A percentile compares a stretch with the other conserved stretches of the same genome.
Conservation (phyloP, 345 rosid genomes). For the Combretum micranthum region DNA sequence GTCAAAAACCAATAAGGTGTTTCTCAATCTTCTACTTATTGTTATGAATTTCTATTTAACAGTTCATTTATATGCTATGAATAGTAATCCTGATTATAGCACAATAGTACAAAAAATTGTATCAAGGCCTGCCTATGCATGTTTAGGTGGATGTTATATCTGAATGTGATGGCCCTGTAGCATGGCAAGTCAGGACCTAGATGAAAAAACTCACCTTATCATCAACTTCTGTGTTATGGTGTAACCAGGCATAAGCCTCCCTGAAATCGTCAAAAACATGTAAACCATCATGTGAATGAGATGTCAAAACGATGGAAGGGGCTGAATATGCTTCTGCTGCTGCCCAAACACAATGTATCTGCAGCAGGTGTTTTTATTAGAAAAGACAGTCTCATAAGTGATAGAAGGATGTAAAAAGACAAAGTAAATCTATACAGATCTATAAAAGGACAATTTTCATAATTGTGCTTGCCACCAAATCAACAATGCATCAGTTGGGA, state of each 20-base stretch:
- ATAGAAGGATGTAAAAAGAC: neutral
- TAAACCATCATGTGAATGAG: conserved; percentile 65
- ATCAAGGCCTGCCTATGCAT: no score
- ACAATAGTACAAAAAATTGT: no score
- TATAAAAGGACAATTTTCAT: no score
- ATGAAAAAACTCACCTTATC: conserved; percentile 59
- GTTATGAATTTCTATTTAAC: no score
- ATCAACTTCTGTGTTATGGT: conserved; percentile 98
- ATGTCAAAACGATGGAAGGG: conserved; percentile 91
- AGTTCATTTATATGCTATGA: no score
- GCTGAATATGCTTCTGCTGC: conserved; percentile 99
- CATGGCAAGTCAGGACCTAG: neutral
- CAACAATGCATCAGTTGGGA: no score
- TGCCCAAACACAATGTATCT: conserved; percentile 99
- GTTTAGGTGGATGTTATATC: no score
- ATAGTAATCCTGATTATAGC: no score
- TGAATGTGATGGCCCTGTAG: no score
- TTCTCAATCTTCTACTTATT: no score
- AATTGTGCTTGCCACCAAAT: no score
- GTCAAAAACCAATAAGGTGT: no score
- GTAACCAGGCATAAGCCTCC: conserved; percentile 92
- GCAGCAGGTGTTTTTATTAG: conserved; percentile 15
- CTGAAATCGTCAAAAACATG: conserved; percentile 99
- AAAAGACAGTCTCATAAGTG: conserved; percentile 1
- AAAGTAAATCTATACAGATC: neutral